Conservation (phyloP, 1,284 basidiomycete genomes). For the Anthracocystis panici-leucophaei region DNA sequence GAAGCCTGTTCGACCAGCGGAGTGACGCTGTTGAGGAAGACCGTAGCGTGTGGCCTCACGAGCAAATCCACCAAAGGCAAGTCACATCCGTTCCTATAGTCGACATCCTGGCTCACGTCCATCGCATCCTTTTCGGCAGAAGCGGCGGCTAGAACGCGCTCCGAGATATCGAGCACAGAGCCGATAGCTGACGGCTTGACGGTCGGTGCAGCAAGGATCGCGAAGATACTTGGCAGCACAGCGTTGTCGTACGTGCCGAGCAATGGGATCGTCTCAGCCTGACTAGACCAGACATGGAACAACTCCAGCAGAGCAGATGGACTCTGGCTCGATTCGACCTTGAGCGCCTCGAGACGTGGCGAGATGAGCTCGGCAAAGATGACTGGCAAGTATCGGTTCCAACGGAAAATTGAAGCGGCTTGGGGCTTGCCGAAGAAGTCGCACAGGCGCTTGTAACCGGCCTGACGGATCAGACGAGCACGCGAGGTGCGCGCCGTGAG, state of each 20-base stretch:
- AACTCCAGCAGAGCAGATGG: constrained; percentile 90
- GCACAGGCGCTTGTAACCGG: constrained; percentile 85
- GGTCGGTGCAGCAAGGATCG: constrained; percentile 82
- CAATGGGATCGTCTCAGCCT: constrained; percentile 75
- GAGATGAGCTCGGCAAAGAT: constrained; percentile 82
- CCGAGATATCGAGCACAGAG: constrained; percentile 87
- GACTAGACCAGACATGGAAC: constrained; percentile 82
- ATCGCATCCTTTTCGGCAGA: constrained; percentile 26
- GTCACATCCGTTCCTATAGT: constrained; percentile 22
- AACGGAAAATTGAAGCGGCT: constrained; percentile 76
- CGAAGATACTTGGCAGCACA: constrained; percentile 82
- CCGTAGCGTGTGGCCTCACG: constrained; percentile 81
- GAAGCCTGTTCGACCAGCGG: constrained; percentile 54
- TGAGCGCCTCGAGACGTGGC: constrained; percentile 81
- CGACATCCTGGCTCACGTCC: constrained; percentile 22
- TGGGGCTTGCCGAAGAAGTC: constrained; percentile 81
- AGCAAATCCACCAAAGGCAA: constrained; percentile 69
- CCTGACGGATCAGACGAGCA: constrained; percentile 76
- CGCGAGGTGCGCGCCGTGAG: constrained; percentile 40
- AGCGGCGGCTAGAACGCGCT: constrained; percentile 75
- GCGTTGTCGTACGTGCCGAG: constrained; percentile 80
- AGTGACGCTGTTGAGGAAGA: constrained; percentile 81
- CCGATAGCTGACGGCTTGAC: constrained; percentile 88
- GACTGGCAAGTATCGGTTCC: constrained; percentile 77
- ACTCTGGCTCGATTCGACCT: constrained; percentile 89